Base-by-base conservation (phyloP, 352 stramenopile species). In the Globisporangium irregulare region DNA sequence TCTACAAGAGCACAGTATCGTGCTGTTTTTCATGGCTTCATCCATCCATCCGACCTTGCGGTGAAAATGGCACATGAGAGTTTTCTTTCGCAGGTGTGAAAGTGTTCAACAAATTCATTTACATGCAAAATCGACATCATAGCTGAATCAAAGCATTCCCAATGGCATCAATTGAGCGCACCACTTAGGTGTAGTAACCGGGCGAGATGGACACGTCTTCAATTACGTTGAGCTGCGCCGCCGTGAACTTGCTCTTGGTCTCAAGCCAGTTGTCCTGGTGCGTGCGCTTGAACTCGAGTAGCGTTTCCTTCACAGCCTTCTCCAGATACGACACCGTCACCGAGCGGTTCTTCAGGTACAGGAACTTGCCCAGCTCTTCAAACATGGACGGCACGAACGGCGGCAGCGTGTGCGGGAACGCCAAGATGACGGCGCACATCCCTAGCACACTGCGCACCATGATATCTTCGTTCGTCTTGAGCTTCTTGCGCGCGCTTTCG, bases 261-360 rank as follows among this genome's bases (percentile, higher is more conserved):
- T 93, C 81, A 32, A 83, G 72, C 86, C 86, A 94, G 69, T 89
- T 92, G 74, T 94, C 86, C 67, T 94, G 86, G 60, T 94, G 86
- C 18, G 84, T 91, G 61, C 86, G 84, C 67, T 91, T 91, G 61
- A 94, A 94, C 66, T 94, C 86, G 59, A 92, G 74, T 67, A 94
- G 68, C 50, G 86, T 91, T 64, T 92, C 81, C 72, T 93, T 92
- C 34, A 91, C 86, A 14, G 72, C 74, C 67, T 91, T 92, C 62
- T 86, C 75, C 46, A 94, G 63, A 66, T 82, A 91, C 59, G 84
- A 91, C 18, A 91, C 76, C 1, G 75, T 80, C 10, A 75, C 76
- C 9, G 84, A 85, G 10, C 75, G 74, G 27, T 71, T 69, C 74
- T 89, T 91, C 62, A 92, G 75, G 65, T 92, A 91, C 60, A 93